A percentile compares a stretch with the other conserved stretches of the same genome.
These are phyloP conservation scores for Jatropha podagrica DNA, from an alignment of 441 rosid genomes.

Conservation along the genomic window DNA sequence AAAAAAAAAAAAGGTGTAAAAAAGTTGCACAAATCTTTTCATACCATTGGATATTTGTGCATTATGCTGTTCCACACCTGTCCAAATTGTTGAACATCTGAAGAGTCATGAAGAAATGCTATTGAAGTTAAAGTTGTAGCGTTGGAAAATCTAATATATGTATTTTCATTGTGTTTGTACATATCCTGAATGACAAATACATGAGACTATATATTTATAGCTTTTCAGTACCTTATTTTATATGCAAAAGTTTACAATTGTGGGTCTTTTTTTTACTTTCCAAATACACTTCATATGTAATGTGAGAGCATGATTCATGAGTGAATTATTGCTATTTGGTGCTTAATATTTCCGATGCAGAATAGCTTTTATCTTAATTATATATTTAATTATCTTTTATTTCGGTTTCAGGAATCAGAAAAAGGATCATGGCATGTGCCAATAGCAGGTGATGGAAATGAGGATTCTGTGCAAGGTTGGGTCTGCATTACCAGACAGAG, in stretches of 20 bases:
- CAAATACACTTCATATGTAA: not conserved
- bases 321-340: not conserved
- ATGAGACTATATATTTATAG: not conserved
- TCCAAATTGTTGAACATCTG: not conserved
- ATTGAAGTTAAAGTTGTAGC: not conserved
- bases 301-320: not conserved
- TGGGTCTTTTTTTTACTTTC: no score
- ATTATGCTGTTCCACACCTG: not conserved
- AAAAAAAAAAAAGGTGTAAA: not conserved
- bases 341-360: not conserved
- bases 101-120: not conserved
- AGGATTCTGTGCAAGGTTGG: conserved; percentile 49
- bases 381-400: not conserved
- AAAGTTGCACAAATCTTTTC: not conserved
- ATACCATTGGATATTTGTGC: not conserved
- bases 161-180: not conserved
- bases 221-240: not conserved
- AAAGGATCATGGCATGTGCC: conserved; percentile 92
- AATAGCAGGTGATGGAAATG: conserved; percentile 27
- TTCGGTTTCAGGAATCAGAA: conserved; percentile 64
- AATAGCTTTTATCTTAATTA: not conserved
- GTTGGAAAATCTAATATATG: not conserved
- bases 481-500: conserved; percentile 56
- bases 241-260: not conserved
- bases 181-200: not conserved